Evolutionary conservation across 83 land plant species (phyloP), one percentile per base, ranked within the genome.

Genomic region (Picea abies): DNA sequence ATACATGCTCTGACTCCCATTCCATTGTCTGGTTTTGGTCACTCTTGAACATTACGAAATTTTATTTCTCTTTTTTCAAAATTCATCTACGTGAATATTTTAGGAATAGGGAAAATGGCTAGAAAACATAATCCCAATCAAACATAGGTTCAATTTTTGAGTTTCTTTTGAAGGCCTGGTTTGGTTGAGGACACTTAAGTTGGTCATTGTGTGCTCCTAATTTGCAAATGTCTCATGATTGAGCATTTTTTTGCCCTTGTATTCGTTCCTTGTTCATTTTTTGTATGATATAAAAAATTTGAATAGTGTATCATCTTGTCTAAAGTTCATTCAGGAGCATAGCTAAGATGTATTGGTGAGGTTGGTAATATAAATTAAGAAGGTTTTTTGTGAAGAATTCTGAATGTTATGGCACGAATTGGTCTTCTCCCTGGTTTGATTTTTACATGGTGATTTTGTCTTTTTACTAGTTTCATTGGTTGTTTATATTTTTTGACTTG

Each of bases 401-500:
- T 47, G 32, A 76, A 12, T 76, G 78, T 76, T 49, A 19, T 7
- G 25, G 60, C 7, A 76, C 19, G 25, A 76, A 29, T 76, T 52
- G 60, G 56, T 12, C 56, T 35, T 49, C 58, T 56, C 35, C 10
- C 5, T 23, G n/a, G 78, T 4, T 56, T 76, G 35, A 4, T 52
- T 76, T 60, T 76, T 52, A 49, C 29, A 49, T 26, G 12, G 23
- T 10, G 23, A 25, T 52, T 52, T 76, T 25, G 32, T 14, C 58
- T 52, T 73, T 47, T 44, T 22, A 76, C 17, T 7, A 23, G 16
- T 12, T 11, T 76, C 32, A 4, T 52, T 23, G 35, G 23, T 76
- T 76, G 4, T 0, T 49, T 76, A 76, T 76, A 56, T 23, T 76
- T 76, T 52, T 76, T 26, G 61, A 47, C 49, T 6, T 76, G 78